Percentiles rank a stretch among this genome's conserved stretches.
Evolutionary conservation across 768 basidiomycete genomes (phyloP).

Genomic region (Agaricus sinodeliciosus): DNA sequence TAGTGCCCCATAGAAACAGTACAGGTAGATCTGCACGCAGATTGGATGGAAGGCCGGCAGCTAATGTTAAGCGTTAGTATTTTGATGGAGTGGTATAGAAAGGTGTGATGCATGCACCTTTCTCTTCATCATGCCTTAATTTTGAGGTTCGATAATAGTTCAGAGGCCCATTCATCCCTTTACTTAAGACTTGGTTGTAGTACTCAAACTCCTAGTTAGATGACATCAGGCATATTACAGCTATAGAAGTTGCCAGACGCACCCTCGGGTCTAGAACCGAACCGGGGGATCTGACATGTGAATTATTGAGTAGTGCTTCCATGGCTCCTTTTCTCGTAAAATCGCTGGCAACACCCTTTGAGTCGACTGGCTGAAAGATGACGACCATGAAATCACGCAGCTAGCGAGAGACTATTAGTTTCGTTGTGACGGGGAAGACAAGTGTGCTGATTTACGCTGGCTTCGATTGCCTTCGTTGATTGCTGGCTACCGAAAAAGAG

Average conservation of each 20-base stretch:
- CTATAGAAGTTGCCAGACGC: not conserved
- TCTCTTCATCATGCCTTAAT: constrained; percentile 62
- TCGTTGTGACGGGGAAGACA: not conserved
- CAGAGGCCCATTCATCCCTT: constrained; percentile 64
- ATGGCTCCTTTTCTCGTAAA: constrained; percentile 19
- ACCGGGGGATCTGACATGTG: constrained; percentile 8
- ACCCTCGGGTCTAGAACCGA: not conserved
- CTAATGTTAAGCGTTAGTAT: constrained; percentile 20
- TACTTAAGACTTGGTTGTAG: constrained; percentile 38
- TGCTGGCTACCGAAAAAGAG: constrained; percentile 51
- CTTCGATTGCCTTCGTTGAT: constrained; percentile 50
- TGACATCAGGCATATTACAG: not conserved
- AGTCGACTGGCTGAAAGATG: constrained; percentile 18
- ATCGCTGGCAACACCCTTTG: constrained; percentile 12
- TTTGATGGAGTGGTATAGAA: not conserved
- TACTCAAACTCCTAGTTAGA: constrained; percentile 46
- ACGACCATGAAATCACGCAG: constrained; percentile 30
- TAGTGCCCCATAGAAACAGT: constrained; percentile 53
- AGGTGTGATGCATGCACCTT: constrained; percentile 21
- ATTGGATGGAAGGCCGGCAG: constrained; percentile 34
- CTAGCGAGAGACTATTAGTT: constrained; percentile 17
- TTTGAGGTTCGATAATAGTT: constrained; percentile 68
- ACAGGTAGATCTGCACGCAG: constrained; percentile 47
- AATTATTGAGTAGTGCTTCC: constrained; percentile 11
- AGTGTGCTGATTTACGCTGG: constrained; percentile 33